phyloP scores from a whole-genome alignment of 805 yeast species.

The Lachancea meyersii region DNA sequence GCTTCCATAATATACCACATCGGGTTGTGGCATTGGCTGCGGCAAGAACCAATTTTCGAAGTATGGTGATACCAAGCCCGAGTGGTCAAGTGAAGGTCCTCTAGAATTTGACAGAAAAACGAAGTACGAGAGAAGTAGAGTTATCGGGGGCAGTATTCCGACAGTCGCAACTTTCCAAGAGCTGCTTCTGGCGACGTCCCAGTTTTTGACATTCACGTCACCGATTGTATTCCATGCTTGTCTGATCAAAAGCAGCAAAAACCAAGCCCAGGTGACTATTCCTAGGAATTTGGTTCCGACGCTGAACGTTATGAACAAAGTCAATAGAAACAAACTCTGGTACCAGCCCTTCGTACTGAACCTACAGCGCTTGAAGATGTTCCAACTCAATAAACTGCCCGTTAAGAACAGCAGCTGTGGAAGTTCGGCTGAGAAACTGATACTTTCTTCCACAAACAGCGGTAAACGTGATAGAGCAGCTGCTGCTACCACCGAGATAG shows the following conservation, averaged over 20 bases:
- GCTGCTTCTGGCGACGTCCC: constrained; percentile 37
- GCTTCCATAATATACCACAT: constrained; percentile 69
- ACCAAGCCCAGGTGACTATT: constrained; percentile 59
- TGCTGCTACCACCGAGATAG: constrained; percentile 35
- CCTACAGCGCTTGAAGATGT: constrained; percentile 40
- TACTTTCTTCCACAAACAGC: constrained; percentile 15
- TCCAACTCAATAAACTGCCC: constrained; percentile 46
- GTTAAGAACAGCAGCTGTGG: constrained; percentile 42
- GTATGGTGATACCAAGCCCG: constrained; percentile 46
- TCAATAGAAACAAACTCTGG: constrained; percentile 44
- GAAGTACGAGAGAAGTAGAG: constrained; percentile 60
- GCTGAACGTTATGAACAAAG: constrained; percentile 46
- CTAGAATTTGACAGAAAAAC: constrained; percentile 30
- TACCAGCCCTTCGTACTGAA: constrained; percentile 50
- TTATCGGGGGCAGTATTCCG: constrained; percentile 47
- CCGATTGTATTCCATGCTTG: constrained; percentile 67
- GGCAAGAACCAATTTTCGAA: constrained; percentile 56
- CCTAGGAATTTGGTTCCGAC: constrained; percentile 70
- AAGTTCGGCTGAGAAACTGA: constrained; percentile 31
- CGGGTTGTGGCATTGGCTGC: constrained; percentile 39
- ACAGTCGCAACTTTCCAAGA: constrained; percentile 38
- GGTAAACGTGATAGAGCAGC: constrained; percentile 18
- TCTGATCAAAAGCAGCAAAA: constrained; percentile 41
- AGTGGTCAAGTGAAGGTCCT: constrained; percentile 12
- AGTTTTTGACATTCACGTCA: constrained; percentile 48